Evolutionary conservation across 352 stramenopile genomes (phyloP).

Genomic region (Phytophthora multivora): DNA sequence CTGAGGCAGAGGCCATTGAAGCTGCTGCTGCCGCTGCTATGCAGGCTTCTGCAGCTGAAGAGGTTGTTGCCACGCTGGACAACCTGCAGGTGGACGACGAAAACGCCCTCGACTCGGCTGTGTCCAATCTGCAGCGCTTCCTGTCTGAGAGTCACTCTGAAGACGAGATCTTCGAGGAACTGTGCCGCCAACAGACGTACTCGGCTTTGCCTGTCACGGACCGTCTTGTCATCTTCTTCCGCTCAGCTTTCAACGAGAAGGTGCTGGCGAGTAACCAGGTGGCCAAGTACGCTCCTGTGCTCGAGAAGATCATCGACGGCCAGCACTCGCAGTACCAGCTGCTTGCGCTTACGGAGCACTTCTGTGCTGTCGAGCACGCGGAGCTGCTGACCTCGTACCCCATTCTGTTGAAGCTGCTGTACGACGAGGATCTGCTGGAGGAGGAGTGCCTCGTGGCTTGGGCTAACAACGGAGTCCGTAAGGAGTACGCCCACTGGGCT

Average conservation of each 20-base stretch:
- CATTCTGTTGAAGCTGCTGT: constrained; percentile 96
- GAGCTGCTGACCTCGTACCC: constrained; percentile 85
- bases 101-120: constrained; percentile 78
- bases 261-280: constrained; percentile 94
- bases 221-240: constrained; percentile 95
- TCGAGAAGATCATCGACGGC: constrained; percentile 87
- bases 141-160: constrained; percentile 54
- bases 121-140: constrained; percentile 72
- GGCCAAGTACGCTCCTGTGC: constrained; percentile 82
- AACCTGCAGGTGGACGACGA: constrained; percentile 86
- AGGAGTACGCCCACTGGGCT: constrained; percentile 87
- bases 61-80: constrained; percentile 74
- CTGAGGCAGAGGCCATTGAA: constrained; percentile 84
- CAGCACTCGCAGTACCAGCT: constrained; percentile 93
- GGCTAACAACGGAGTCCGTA: constrained; percentile 74
- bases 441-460: constrained; percentile 96
- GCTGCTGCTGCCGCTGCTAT: constrained; percentile 76
- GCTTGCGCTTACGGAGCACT: constrained; percentile 90
- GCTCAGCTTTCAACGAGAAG: constrained; percentile 85
- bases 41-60: constrained; percentile 55
- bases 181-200: constrained; percentile 95
- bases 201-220: constrained; percentile 91
- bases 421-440: constrained; percentile 96
- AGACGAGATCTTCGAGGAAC: constrained; percentile 81
- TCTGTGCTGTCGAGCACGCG: constrained; percentile 91